Conservation (phyloP, 2,329 filamentous ascomycete species). For the Pseudocercospora eumusae region DNA sequence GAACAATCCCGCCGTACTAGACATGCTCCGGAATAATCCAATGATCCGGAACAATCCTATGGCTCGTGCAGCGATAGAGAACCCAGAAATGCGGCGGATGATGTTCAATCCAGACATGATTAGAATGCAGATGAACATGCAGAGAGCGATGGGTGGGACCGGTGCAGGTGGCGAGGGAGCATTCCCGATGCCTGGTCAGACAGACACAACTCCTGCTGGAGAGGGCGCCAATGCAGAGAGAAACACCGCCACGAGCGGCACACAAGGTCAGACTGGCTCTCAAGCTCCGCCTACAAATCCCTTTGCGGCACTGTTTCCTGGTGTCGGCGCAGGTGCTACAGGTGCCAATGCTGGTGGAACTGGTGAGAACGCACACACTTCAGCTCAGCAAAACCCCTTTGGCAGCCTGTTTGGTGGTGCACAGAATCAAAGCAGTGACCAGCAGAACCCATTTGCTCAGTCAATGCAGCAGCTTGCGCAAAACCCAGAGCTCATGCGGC, state of each 20-base stretch:
- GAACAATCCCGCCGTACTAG: slow-evolving; percentile 89
- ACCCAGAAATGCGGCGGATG: slow-evolving; percentile 86
- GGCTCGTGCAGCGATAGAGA: slow-evolving; percentile 82
- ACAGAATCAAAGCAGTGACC: slow-evolving; percentile 24
- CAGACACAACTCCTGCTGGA: slow-evolving; percentile 70
- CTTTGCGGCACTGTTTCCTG: slow-evolving; percentile 61
- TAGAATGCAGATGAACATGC: slow-evolving; percentile 78
- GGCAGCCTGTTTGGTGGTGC: slow-evolving; percentile 60
- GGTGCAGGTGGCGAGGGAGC: slow-evolving; percentile 50
- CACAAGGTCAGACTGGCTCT: slow-evolving; percentile 31
- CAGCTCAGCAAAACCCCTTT: slow-evolving; percentile 63
- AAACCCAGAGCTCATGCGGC: slow-evolving; percentile 60
- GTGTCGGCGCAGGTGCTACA: slow-evolving; percentile 34
- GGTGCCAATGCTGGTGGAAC: slow-evolving; percentile 31
- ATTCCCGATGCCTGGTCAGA: slow-evolving; percentile 90
- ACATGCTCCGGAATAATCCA: slow-evolving; percentile 66
- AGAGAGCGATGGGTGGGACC: slow-evolving; percentile 63
- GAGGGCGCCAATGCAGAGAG: slow-evolving; percentile 31
- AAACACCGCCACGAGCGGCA: slow-evolving; percentile 28
- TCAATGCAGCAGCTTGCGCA: slow-evolving; percentile 54
- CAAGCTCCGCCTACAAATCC: slow-evolving; percentile 57
- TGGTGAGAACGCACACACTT: slow-evolving; percentile 34
- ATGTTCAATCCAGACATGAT: slow-evolving; percentile 88
- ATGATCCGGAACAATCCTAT: slow-evolving; percentile 89
- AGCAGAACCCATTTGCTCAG: slow-evolving; percentile 50